Conservation (phyloP, 305 asterid genomes). For the Solanum hybrid region DNA sequence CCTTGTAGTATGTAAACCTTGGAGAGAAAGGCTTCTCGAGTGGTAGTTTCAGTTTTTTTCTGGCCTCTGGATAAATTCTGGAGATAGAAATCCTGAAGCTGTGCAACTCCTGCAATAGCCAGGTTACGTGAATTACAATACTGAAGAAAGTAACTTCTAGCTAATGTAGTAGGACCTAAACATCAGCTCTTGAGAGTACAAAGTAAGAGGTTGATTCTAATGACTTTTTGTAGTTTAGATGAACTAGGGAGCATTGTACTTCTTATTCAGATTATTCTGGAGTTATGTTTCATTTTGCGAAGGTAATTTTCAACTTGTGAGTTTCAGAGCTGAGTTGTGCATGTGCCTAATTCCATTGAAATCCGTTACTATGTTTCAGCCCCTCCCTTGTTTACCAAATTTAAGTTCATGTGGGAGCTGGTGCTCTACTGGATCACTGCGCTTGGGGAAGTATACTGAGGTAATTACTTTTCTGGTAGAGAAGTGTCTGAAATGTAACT, state of each 20-base stretch:
- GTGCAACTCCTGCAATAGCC: neutral
- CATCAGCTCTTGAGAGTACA: neutral
- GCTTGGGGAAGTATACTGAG: conserved; percentile 83
- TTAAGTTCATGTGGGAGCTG: conserved; percentile 37
- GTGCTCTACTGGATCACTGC: conserved; percentile 40
- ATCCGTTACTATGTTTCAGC: neutral
- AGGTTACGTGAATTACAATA: neutral
- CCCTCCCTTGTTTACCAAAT: conserved; percentile 67
- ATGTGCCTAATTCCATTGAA: neutral
- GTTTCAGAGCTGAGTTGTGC: neutral
- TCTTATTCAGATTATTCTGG: neutral
- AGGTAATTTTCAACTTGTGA: neutral
- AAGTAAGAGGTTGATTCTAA: neutral
- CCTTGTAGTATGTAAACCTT: neutral
- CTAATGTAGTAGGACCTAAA: neutral
- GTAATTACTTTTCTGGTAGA: conserved; percentile 1
- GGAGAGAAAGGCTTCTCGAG: neutral
- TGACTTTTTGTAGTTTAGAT: neutral
- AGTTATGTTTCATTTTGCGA: neutral
- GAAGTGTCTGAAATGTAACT: neutral
- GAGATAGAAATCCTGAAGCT: neutral
- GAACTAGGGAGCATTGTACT: neutral
- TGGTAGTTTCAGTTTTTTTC: neutral
- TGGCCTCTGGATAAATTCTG: neutral
- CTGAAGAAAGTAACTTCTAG: neutral